These are phyloP conservation scores for Plicaturopsis crispa DNA, from an alignment of 768 basidiomycete species.

Conservation along the genomic window DNA sequence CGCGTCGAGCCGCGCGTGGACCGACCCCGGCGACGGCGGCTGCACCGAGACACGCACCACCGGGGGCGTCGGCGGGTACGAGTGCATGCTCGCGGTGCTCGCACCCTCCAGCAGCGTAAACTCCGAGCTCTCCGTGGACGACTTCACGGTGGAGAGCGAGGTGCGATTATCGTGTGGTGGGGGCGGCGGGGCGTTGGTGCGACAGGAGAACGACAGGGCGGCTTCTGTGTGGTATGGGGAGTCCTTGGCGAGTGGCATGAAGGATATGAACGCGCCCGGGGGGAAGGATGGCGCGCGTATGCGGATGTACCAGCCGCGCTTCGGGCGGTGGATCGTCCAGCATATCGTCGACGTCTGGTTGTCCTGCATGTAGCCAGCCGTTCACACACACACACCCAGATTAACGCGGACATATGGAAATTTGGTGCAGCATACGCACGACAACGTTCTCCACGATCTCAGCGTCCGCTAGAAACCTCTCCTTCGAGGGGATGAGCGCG, in stretches of 20 bases:
- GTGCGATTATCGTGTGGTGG: slow-evolving; percentile 9
- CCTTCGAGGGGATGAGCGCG: slow-evolving; percentile 35
- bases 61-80: slow-evolving; percentile 53
- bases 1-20: slow-evolving; percentile 21
- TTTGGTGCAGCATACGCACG: slow-evolving; percentile 31
- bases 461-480: slow-evolving; percentile 63
- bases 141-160: slow-evolving; percentile 15
- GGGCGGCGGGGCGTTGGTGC: slow-evolving; percentile 31
- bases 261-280: slow-evolving; percentile 46
- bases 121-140: slow-evolving; percentile 22
- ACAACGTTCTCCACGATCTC: slow-evolving; percentile 74
- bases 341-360: slow-evolving; percentile 55
- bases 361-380: slow-evolving; percentile 43
- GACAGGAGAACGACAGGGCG: slow-evolving; percentile 43
- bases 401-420: not conserved
- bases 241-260: slow-evolving; percentile 39
- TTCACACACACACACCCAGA: too few species aligned
- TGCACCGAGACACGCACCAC: slow-evolving; percentile 19
- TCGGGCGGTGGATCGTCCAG: slow-evolving; percentile 76
- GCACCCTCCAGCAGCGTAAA: slow-evolving; percentile 8
- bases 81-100: slow-evolving; percentile 34
- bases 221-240: slow-evolving; percentile 44
- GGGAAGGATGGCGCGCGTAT: slow-evolving; percentile 67
- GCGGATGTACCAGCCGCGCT: slow-evolving; percentile 81
- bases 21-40: slow-evolving; percentile 26